Evolutionary conservation across 495 filamentous ascomycete species (phyloP), one percentile per base, ranked within the genome.

Genomic region (Aspergillus bridgeri): DNA sequence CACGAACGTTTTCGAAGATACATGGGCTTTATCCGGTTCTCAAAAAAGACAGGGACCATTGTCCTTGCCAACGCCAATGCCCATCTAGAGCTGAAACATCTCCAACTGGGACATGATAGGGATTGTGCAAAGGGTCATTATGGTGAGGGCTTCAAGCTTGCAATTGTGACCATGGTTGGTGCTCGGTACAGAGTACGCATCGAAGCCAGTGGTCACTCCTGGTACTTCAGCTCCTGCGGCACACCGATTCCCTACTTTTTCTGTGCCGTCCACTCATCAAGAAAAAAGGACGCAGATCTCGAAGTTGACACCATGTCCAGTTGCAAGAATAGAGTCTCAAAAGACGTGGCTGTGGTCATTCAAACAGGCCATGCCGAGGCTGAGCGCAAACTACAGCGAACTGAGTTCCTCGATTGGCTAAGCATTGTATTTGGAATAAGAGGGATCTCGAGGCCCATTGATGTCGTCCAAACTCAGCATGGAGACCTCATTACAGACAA

Each of bases 71-170:
- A 48, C 13, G n/a, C 21, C 21, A 20, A 13, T 48, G 18, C 46
- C 3, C 3, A 13, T 4, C 20, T 48, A 22, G 3, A 48, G 5
- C 46, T 19, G n/a, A 23, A 20, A 22, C 21, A 23, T 22, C 46
- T 48, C 11, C n/a, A 48, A 13, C 5, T 6, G n/a, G 46, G 46
- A 20, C 17, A 23, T 48, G n/a, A 13, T 5, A 22, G 22, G n/a
- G n/a, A 19, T 13, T 5, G 6, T 13, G 5, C 22, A 23, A 19
- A 6, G 3, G 46, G 46, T 3, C n/a, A 19, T 13, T 22, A 48
- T 48, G 60, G 60, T 4, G 55, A 62, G 15, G 60, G 60, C 6
- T 44, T 62, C 18, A 62, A 58, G 21, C 33, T 62, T 29, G 60
- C 60, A 2, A 55, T 50, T 24, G 19, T 62, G 43, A 49, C 57